These are phyloP conservation scores for Aphanoascus verrucosus DNA, from an alignment of 2,329 filamentous ascomycete species.

Conservation along the genomic window DNA sequence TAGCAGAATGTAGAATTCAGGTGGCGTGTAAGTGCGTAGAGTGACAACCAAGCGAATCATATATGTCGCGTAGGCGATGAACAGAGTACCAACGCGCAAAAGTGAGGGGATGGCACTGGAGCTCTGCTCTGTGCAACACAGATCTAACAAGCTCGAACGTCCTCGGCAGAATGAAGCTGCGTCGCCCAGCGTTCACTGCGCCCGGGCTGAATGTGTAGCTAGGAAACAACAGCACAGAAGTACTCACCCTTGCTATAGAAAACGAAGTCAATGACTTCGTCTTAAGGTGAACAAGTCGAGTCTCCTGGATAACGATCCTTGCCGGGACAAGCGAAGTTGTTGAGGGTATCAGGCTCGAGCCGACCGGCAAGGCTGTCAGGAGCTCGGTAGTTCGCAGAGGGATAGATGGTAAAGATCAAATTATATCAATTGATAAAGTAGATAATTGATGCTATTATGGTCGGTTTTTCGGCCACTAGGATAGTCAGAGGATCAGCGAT, in stretches of 20 bases:
- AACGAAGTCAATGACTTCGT: too few relatives aligned
- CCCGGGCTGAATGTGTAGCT: too few relatives aligned
- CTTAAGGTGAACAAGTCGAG: too few relatives aligned
- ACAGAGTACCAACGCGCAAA: background rate
- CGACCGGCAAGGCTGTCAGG: background rate
- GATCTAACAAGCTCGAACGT: background rate
- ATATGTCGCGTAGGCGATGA: too few relatives aligned
- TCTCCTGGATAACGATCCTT: background rate
- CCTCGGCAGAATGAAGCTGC: too few relatives aligned
- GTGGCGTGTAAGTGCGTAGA: too few relatives aligned
- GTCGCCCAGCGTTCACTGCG: too few relatives aligned
- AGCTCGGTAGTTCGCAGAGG: background rate
- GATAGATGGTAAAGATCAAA: background rate
- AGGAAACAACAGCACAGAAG: too few relatives aligned
- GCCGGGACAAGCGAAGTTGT: background rate
- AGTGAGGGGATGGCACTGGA: background rate
- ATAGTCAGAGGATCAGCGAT: background rate
- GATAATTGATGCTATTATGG: background rate
- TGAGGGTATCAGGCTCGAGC: background rate
- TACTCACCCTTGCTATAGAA: too few relatives aligned
- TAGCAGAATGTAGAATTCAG: background rate
- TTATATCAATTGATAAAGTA: background rate
- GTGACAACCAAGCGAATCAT: too few relatives aligned
- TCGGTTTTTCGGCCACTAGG: slow-evolving; percentile 1
- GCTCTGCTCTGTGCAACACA: background rate